Conservation (phyloP, 148 eudicot species). For the Persicaria maculosa region DNA sequence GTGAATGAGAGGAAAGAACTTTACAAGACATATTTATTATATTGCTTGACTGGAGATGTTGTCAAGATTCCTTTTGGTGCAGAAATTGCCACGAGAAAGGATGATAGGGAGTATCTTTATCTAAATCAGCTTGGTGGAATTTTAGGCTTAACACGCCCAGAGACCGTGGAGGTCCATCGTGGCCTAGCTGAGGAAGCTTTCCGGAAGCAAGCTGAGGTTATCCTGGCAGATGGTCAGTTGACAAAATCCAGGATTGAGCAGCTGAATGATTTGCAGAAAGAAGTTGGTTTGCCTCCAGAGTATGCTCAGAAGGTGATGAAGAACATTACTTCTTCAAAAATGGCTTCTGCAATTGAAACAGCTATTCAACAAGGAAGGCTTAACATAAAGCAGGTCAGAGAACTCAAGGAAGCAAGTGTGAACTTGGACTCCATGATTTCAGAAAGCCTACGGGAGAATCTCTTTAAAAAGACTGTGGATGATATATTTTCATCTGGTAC, state of each 20-base stretch:
- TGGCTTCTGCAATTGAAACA: conserved; percentile 74
- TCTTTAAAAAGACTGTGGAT: conserved; percentile 68
- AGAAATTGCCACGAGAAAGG: conserved; percentile 55
- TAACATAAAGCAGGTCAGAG: conserved; percentile 66
- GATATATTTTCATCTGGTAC: conserved; percentile 85
- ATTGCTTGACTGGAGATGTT: conserved; percentile 71
- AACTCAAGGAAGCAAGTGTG: conserved; percentile 66
- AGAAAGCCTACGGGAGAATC: conserved; percentile 57
- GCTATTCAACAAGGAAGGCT: conserved; percentile 80
- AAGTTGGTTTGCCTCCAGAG: conserved; percentile 77
- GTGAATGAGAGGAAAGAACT: conserved; percentile 74
- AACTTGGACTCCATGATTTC: conserved; percentile 65
- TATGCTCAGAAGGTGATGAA: conserved; percentile 79
- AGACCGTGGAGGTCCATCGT: conserved; percentile 69
- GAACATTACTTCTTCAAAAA: conserved; percentile 64
- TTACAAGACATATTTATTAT: conserved; percentile 70
- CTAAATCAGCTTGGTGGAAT: conserved; percentile 75
- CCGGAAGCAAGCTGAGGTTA: conserved; percentile 79
- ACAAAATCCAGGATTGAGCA: conserved; percentile 68
- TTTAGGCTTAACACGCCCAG: conserved; percentile 58
- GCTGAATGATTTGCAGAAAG: conserved; percentile 65
- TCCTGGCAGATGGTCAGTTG: conserved; percentile 83
- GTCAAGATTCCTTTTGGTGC: conserved; percentile 60
- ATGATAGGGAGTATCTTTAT: conserved; percentile 56
- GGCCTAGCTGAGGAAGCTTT: conserved; percentile 81